Percentiles rank a stretch among this genome's conserved stretches.
Evolutionary conservation across 1,139 yeast genomes (phyloP).

Genomic region (Debaryomyces psychrophilus): DNA sequence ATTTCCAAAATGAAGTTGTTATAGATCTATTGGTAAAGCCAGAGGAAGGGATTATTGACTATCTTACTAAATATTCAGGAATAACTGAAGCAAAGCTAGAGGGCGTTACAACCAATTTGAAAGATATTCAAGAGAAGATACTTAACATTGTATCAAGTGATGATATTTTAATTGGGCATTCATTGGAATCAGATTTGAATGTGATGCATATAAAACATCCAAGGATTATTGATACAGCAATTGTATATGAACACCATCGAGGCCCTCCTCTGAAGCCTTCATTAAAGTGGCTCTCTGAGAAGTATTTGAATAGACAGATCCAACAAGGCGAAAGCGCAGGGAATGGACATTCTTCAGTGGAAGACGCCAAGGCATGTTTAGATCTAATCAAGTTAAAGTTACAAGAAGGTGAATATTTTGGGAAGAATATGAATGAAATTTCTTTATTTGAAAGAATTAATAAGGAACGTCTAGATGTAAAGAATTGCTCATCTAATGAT

Average conservation of each 20-base stretch:
- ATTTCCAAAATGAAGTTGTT: slow-evolving; percentile 60
- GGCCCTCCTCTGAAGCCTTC: slow-evolving; percentile 85
- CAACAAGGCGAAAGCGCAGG: slow-evolving; percentile 58
- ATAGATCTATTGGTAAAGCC: slow-evolving; percentile 83
- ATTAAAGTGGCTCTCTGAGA: slow-evolving; percentile 64
- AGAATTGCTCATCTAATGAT: slow-evolving; percentile 17
- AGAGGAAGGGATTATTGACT: slow-evolving; percentile 69
- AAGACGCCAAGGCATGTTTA: slow-evolving; percentile 82
- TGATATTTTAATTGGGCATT: slow-evolving; percentile 73
- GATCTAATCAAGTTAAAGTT: slow-evolving; percentile 74
- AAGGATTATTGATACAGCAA: slow-evolving; percentile 67
- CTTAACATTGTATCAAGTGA: slow-evolving; percentile 40
- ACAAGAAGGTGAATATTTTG: slow-evolving; percentile 65
- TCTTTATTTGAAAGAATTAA: slow-evolving; percentile 33
- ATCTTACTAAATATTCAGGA: slow-evolving; percentile 83
- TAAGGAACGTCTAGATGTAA: slow-evolving; percentile 9
- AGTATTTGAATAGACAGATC: slow-evolving; percentile 57
- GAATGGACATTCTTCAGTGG: slow-evolving; percentile 81
- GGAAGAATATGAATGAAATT: slow-evolving; percentile 48
- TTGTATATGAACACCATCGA: slow-evolving; percentile 68
- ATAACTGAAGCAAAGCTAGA: slow-evolving; percentile 70
- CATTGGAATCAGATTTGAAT: slow-evolving; percentile 67
- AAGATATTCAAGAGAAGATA: slow-evolving; percentile 67
- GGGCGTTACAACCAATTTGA: slow-evolving; percentile 63
- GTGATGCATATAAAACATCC: slow-evolving; percentile 65